Evolutionary conservation across 2,329 filamentous ascomycete genomes (phyloP), one percentile per base, ranked within the genome.

Genomic region (Neurospora crassa): DNA sequence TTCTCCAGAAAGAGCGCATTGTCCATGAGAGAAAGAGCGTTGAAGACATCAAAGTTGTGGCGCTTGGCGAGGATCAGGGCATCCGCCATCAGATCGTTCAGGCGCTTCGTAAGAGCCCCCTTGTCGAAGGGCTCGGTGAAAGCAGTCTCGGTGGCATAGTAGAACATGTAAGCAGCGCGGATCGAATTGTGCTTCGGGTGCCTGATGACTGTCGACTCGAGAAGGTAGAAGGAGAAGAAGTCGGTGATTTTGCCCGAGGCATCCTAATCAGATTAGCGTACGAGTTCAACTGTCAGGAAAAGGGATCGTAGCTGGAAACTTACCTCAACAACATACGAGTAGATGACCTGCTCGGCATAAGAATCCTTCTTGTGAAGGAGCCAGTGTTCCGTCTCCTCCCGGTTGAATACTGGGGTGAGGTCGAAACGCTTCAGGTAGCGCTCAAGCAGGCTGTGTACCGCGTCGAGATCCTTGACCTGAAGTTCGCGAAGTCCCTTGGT

Each of bases 171-270:
- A 40, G 96, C 96, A 3, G 95, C 96, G 75, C 91, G 91, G 77
- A 99, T 90, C 71, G 89, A 88, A 72, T 89, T 87, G 82, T 97
- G 91, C 79, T 92, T 92, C 67, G 88, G 84, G 78, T 93, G 89
- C 76, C 91, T 90, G 77, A 99, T 96, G 72, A 97, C 92, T 1
- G 93, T 96, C 18, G 94, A 97, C 80, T 97, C 94, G 42, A 99
- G 90, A 78, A 90, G 90, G 85, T 98, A 99, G 83, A 98, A 99
- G 45, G 94, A 97, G 83, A 97, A 91, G 83, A 97, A 97, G 82
- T 99, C 96, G 45, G 93, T 97, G 78, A 99, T 92, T 77, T 93
- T 93, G 73, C 92, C 88, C 69, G 90, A 89, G 67, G 88, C 81
- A 72, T 86, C 82, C 84, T 86, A 73, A 37, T n/a, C 70, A 42